Base-by-base conservation (phyloP, 106 monocot species). In the Dendrobium officinale region DNA sequence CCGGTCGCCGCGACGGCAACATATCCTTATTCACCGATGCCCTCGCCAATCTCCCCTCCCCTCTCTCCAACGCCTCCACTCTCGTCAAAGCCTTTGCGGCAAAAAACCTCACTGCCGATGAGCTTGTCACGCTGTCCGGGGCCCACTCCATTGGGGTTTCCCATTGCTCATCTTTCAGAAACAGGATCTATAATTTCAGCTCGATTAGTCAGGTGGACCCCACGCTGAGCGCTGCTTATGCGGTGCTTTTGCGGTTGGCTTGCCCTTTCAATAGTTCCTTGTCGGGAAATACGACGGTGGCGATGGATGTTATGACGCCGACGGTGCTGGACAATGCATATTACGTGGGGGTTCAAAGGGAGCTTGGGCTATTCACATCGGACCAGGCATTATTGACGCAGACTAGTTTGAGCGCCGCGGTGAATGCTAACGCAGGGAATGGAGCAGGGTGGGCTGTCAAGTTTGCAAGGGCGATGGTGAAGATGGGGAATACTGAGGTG, bases 81-180 rank as follows among this genome's bases (percentile, higher is more conserved):
- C 74, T 89, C 22, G 51, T 67, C 20, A 68, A 78, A 5, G 80
- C 29, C 78, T 90, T 87, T 59, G 82, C 87, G 2, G 33, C 33
- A 1, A 82, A 87, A n/a, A 75, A 83, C 16, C 77, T 90, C 22
- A 37, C 82, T 22, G 20, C 82, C 61, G 87, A 90, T 15, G 87
- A 90, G 24, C 78, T 90, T 73, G 87, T 90, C 27, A 79, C 84
- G 13, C 89, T 90, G 27, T 87, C 87, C 4, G 87, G 87, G 6
- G 90, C 85, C 0, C 90, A 90, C 83, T 83, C 87, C 4, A 79
- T 90, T 74, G 87, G 87, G 47, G 78, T 64, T 10, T 75, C 87
- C n/a, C 90, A 85, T 75, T 90, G 90, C 85, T 79, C 81, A 0
- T 79, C 90, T 26, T 85, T 87, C 78, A 29, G 72, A 2, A 75